Conservation (phyloP, 305 asterid genomes). For the Solanum hybrid region DNA sequence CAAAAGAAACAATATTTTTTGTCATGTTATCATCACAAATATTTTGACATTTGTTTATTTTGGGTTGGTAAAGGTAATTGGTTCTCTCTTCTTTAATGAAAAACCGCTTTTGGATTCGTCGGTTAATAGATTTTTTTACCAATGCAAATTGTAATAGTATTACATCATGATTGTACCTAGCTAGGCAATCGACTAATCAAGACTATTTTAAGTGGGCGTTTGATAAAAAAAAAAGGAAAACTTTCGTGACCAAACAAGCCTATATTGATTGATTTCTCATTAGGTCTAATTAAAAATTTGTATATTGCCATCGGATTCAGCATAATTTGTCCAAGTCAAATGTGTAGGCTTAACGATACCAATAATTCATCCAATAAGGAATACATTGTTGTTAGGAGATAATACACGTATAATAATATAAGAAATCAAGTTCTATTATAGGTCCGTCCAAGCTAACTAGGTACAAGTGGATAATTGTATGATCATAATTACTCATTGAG, state of each 20-base stretch:
- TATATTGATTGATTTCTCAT: background rate
- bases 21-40: background rate
- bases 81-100: background rate
- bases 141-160: background rate
- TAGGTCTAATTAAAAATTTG: background rate
- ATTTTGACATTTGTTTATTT: background rate
- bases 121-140: background rate
- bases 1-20: background rate
- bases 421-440: background rate
- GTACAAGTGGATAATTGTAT: background rate
- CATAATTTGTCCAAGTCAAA: background rate
- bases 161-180: background rate
- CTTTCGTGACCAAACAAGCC: background rate
- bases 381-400: background rate
- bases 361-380: background rate
- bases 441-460: background rate
- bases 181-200: background rate
- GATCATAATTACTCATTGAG: background rate
- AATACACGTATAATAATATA: background rate
- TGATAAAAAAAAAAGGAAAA: background rate
- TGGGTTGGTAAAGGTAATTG: background rate
- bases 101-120: background rate
- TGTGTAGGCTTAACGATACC: background rate
- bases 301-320: background rate
- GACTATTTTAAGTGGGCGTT: background rate